Evolutionary conservation across 192 early-diverging fungal species (phyloP).

Genomic region (Coemansia sp.): DNA sequence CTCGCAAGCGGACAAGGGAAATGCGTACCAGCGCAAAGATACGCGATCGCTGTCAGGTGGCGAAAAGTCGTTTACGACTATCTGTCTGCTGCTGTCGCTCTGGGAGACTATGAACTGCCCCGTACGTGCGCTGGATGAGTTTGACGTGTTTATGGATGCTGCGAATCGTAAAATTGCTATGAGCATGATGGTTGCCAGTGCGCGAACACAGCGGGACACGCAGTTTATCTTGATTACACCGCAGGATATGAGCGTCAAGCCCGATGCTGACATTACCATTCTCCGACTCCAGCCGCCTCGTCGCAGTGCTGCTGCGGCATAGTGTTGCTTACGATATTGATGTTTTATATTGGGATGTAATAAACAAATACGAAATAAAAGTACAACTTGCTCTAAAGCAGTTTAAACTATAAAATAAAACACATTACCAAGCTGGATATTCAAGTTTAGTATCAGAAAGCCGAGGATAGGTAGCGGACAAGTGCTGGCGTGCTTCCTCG

Average conservation of each 20-base stretch:
- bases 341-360: neutral
- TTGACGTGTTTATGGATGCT: constrained; percentile 99
- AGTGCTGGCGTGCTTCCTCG: neutral
- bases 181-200: constrained; percentile 84
- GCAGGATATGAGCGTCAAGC: constrained; percentile 76
- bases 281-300: constrained; percentile 57
- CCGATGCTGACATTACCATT: constrained; percentile 51
- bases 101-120: constrained; percentile 93
- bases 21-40: constrained; percentile 64
- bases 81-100: constrained; percentile 87
- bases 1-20: constrained; percentile 9
- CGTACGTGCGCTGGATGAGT: constrained; percentile 95
- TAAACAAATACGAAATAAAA: neutral
- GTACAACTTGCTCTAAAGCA: neutral
- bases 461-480: neutral
- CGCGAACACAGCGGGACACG: constrained; percentile 62
- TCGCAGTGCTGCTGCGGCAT: constrained; percentile 14
- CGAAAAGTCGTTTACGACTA: constrained; percentile 94
- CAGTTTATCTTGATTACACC: constrained; percentile 99
- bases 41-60: constrained; percentile 92
- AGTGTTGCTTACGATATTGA: neutral
- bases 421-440: neutral
- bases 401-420: neutral
- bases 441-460: neutral
- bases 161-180: constrained; percentile 90